A percentile compares a stretch with the other conserved stretches of the same genome.
phyloP scores from a whole-genome alignment of 2,329 filamentous ascomycete species.

The Colletotrichum sp. region DNA sequence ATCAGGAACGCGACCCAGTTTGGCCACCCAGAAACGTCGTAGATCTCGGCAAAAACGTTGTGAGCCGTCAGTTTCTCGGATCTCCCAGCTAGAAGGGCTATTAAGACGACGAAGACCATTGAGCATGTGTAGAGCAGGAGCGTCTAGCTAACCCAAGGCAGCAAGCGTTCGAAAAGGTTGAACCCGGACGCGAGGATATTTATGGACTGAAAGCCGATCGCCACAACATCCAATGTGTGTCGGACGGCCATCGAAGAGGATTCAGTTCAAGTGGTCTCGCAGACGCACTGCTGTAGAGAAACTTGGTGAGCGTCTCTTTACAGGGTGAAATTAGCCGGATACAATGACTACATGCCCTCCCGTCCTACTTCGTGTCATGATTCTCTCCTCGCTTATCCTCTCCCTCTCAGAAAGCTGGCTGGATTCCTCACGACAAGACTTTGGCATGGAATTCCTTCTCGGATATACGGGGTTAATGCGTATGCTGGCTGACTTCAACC shows the following conservation, averaged over 20 bases:
- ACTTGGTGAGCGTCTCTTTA: neutral
- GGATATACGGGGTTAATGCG: neutral
- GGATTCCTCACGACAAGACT: neutral
- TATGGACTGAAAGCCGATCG: neutral
- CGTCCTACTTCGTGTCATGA: neutral
- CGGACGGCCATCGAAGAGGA: neutral
- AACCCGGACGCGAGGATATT: neutral
- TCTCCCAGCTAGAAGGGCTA: neutral
- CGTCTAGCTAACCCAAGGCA: neutral
- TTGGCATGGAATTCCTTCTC: neutral
- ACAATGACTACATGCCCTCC: neutral
- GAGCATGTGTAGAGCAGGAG: neutral
- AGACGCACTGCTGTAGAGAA: neutral
- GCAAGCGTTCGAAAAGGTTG: neutral
- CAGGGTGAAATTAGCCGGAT: neutral
- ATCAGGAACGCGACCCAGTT: neutral
- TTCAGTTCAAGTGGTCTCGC: neutral
- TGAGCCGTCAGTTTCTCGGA: neutral
- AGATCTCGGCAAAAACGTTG: neutral
- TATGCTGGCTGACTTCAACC: neutral
- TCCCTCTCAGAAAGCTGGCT: neutral
- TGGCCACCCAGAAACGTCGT: neutral
- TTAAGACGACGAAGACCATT: neutral
- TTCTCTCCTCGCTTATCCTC: neutral
- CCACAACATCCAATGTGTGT: neutral